A percentile compares a stretch with the other conserved stretches of the same genome.
Evolutionary conservation across 805 yeast species (phyloP).

Genomic region (Wickerhamiella sergipiensis): DNA sequence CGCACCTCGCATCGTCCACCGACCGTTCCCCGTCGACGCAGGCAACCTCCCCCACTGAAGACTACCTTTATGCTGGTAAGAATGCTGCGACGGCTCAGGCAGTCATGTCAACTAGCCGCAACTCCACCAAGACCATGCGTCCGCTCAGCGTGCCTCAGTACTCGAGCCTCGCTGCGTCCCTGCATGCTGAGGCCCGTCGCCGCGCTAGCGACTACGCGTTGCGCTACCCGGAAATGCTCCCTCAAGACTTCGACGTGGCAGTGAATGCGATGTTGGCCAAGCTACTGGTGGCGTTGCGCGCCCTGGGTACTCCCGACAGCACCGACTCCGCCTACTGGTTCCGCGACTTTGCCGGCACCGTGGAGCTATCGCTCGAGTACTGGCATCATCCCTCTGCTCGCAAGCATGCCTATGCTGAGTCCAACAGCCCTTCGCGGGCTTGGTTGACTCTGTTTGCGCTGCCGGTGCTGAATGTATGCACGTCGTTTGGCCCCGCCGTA

Average conservation of each 20-base stretch:
- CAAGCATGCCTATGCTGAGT: constrained; percentile 6
- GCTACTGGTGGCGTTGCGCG: constrained; percentile 6
- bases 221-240: neutral
- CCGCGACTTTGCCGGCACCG: constrained; percentile 16
- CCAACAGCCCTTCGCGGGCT: constrained; percentile 4
- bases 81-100: neutral
- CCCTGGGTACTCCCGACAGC: constrained; percentile 1
- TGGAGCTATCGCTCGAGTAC: constrained; percentile 8
- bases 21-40: neutral
- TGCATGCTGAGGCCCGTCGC: neutral
- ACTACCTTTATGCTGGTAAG: neutral
- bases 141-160: neutral
- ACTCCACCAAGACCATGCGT: neutral
- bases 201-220: neutral
- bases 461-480: constrained; percentile 8
- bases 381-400: constrained; percentile 7
- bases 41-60: neutral
- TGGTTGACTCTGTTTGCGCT: constrained; percentile 12
- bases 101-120: neutral
- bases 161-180: neutral
- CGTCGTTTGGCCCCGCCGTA: neutral
- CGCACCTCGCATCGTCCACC: neutral
- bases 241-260: neutral
- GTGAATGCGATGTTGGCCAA: neutral
- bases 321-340: constrained; percentile 9